A percentile compares a stretch with the other conserved stretches of the same genome.
These are phyloP conservation scores for Epithele typhae DNA, from an alignment of 768 basidiomycete species.

Conservation along the genomic window DNA sequence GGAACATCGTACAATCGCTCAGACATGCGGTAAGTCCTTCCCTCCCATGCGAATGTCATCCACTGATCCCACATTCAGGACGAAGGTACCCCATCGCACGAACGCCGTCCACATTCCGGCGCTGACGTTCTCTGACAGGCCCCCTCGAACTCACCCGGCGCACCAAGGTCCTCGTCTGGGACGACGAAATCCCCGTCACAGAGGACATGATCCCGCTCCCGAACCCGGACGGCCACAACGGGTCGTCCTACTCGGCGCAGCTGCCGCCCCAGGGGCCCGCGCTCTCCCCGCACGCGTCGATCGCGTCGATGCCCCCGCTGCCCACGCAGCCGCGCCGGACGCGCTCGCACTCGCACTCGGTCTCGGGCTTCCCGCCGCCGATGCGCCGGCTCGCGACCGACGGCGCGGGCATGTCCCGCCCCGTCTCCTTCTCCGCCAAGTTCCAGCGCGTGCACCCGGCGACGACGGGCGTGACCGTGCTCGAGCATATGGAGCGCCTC, in stretches of 20 bases:
- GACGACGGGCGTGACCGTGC: slow-evolving; percentile 80
- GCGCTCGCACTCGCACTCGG: slow-evolving; percentile 59
- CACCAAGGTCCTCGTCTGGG: slow-evolving; percentile 77
- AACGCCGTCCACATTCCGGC: neutral
- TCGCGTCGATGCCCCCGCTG: slow-evolving; percentile 59
- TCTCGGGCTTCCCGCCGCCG: slow-evolving; percentile 67
- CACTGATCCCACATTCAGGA: too few relatives aligned
- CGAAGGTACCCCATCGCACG: slow-evolving; percentile 3
- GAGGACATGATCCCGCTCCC: slow-evolving; percentile 41
- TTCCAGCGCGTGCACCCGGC: slow-evolving; percentile 81
- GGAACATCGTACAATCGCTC: slow-evolving; percentile 84
- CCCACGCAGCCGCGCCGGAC: slow-evolving; percentile 43
- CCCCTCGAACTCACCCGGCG: slow-evolving; percentile 87
- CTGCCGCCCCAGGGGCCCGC: slow-evolving; percentile 3
- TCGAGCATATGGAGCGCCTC: slow-evolving; percentile 81
- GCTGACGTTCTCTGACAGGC: slow-evolving; percentile 44
- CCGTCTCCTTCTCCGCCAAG: slow-evolving; percentile 81
- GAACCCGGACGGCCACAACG: slow-evolving; percentile 26
- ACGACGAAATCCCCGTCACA: slow-evolving; percentile 74
- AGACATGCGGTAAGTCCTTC: slow-evolving; percentile 58
- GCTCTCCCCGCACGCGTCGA: slow-evolving; percentile 55
- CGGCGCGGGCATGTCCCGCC: slow-evolving; percentile 58
- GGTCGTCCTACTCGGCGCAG: slow-evolving; percentile 27
- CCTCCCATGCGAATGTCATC: too few relatives aligned
- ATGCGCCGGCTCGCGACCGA: slow-evolving; percentile 62